Base-by-base conservation (phyloP, 2,329 filamentous ascomycete species). In the Aspergillus vadensis region DNA sequence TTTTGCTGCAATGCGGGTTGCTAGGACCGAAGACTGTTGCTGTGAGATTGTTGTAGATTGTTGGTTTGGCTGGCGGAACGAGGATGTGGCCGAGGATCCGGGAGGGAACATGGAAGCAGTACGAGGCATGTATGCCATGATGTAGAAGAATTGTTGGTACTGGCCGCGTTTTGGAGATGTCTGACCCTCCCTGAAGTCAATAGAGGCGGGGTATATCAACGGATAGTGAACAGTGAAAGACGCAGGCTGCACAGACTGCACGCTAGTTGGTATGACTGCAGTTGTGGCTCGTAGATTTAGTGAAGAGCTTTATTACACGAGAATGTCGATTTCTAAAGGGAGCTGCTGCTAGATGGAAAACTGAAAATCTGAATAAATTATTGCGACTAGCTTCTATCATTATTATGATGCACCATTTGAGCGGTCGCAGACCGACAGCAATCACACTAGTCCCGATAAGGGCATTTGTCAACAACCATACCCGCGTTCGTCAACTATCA, bases 1-100 rank as follows among this genome's bases (percentile, higher is more conserved):
- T 77, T 89, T 89, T 66, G 86, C 83, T 61, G 83, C 81, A 69
- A 89, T 87, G 68, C 86, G 85, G 38, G 84, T 79, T 55, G 85
- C 78, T n/a, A 89, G 77, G 30, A 81, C 79, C 1, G 85, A 84
- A 7, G 85, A 85, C 67, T 86, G 84, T 59, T 80, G 77, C 52
- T 74, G 66, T 67, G 79, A 66, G 36, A 65, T 60, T 54, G 69
- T 66, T 54, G 69, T 66, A 67, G 72, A 60, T 54, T 71, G 63
- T 41, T 62, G 65, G 47, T 67, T 70, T 53, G 70, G 64, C 53
- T 74, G 74, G 21, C 75, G 74, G 57, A 75, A 60, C 5, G 71
- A 68, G 32, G 73, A 63, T 12, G 62, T 59, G 41, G 67, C 64
- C 55, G 70, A 64, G 52, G 67, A 64, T 25, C 70, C 66, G 19